Evolutionary conservation across 441 rosid species (phyloP), one percentile per base, ranked within the genome.

Genomic region (Pelargonium cotyledonis): DNA sequence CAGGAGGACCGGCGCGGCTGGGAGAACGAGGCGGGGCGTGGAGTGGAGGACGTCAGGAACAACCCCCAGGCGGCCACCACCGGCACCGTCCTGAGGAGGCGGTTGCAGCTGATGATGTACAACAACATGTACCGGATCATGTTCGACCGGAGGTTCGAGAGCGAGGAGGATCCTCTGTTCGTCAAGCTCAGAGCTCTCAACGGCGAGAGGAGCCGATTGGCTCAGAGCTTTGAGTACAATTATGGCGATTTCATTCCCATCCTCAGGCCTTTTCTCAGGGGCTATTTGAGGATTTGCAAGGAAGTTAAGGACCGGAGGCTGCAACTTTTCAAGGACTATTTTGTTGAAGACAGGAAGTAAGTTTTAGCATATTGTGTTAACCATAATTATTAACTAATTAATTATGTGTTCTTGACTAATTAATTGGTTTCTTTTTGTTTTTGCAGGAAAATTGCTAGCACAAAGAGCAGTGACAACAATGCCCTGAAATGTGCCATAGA

Each of bases 171-270:
- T 73, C 95, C 98, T 65, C 68, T 93, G 66, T 93, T 85, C 63
- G 67, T 78, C 0, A 74, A 74, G 67, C 86, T 92, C 15, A 89
- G 82, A 81, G 96, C 92, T 16, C 82, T 92, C 86, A 92, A 92
- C 23, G 97, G 97, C 0, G 98, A 92, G 81, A 83, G 98, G 69
- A 89, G 97, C 62, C 70, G 97, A 3, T 71, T 92, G 75, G 92
- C 94, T 1, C 98, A 92, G 88, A 92, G 98, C 84, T 92, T 92
- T 21, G 98, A 92, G 6, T 90, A 90, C 16, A 92, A 92, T 68
- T 92, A 92, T 46, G 98, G 98, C 0, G 98, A 92, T 76, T 92
- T 92, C 55, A 92, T 92, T 64, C 98, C 98, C 16, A 82, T 92
- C 75, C 76, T 92, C 70, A 86, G 97, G 68, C 98, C 98, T 0